These are phyloP conservation scores for Phaeomoniella chlamydospora DNA, from an alignment of 2,329 filamentous ascomycete species.

Conservation along the genomic window DNA sequence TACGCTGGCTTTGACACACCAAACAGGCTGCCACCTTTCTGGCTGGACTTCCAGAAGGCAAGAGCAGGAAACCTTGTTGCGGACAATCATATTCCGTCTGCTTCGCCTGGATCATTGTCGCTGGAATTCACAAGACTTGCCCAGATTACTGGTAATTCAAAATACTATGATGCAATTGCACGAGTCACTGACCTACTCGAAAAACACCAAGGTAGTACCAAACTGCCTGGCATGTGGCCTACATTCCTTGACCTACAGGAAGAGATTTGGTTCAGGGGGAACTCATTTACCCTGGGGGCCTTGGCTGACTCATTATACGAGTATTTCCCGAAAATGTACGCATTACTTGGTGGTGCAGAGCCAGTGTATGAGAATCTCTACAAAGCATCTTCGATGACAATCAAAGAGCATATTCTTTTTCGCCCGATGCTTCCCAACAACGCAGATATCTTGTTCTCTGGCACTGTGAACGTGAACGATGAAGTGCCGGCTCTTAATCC, in stretches of 20 bases:
- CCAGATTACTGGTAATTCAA: conserved; percentile 19
- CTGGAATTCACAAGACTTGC: conserved; percentile 7
- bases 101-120: conserved; percentile 1
- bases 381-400: conserved; percentile 47
- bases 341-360: conserved; percentile 55
- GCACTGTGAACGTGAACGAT: conserved; percentile 1
- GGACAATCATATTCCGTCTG: conserved; percentile 1
- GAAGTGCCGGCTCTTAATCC: conserved; percentile 18
- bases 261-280: conserved; percentile 4
- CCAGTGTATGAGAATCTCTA: conserved; percentile 53
- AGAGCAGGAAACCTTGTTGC: conserved; percentile 1
- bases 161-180: conserved; percentile 21
- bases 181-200: conserved; percentile 17
- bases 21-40: conserved; percentile 11
- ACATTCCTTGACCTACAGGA: conserved; percentile 9
- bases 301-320: conserved; percentile 42
- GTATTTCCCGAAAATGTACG: conserved; percentile 46
- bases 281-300: conserved; percentile 35
- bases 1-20: conserved; percentile 26
- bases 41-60: conserved; percentile 3
- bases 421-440: conserved; percentile 56
- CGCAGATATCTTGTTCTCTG: conserved; percentile 16
- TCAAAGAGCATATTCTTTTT: conserved; percentile 61
- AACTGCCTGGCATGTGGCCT: conserved; percentile 23
- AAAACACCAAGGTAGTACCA: conserved; percentile 11